These are phyloP conservation scores for Fusarium sublunatum DNA, from an alignment of 2,329 filamentous ascomycete species.

Conservation along the genomic window DNA sequence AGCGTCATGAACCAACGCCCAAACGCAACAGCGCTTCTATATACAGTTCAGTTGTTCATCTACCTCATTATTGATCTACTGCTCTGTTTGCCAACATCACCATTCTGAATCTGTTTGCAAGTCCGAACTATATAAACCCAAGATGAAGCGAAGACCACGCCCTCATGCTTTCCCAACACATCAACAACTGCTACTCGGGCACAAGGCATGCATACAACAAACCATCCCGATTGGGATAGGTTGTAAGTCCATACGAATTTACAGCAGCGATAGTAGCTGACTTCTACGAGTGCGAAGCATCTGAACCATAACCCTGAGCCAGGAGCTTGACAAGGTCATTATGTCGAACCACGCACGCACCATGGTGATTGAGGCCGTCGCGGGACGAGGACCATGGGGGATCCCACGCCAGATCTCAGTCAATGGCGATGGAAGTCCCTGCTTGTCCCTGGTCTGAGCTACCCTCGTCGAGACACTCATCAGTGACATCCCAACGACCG, in stretches of 20 bases:
- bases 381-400: background rate
- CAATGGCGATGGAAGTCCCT: background rate
- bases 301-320: too few species aligned
- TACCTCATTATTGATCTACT: background rate
- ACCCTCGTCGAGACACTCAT: constrained; percentile 24
- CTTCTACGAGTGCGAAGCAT: background rate
- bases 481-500: constrained; percentile 21
- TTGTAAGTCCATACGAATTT: background rate
- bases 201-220: background rate
- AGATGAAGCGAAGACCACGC: background rate
- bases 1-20: background rate
- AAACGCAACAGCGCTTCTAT: background rate
- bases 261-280: background rate
- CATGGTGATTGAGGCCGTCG: constrained; percentile 2
- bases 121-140: background rate
- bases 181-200: background rate
- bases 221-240: background rate
- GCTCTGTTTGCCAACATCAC: background rate
- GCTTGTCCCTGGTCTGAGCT: constrained; percentile 1
- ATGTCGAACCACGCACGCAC: background rate
- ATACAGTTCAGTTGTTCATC: background rate
- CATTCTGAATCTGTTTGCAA: background rate
- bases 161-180: background rate
- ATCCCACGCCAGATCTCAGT: background rate
- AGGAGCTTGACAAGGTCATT: too few species aligned